phyloP scores from a whole-genome alignment of 2,329 filamentous ascomycete species.

The Paraconiothyrium brasiliense region DNA sequence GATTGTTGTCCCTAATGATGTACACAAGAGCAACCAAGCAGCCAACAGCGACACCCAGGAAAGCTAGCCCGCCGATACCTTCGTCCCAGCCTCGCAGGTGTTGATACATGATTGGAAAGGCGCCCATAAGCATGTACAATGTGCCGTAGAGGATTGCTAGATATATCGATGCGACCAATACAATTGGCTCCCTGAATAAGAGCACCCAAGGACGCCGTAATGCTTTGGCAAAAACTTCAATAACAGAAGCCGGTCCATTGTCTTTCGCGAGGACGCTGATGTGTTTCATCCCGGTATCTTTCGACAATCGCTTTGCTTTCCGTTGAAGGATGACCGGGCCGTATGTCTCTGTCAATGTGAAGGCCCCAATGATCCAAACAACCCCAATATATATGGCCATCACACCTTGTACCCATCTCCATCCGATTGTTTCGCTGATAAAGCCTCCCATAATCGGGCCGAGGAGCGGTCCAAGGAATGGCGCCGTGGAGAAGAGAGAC shows the following conservation, averaged over 20 bases:
- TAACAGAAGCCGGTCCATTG: conserved; percentile 36
- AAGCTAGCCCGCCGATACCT: conserved; percentile 68
- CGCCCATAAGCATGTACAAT: conserved; percentile 53
- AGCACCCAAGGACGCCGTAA: conserved; percentile 58
- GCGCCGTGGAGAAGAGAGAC: conserved; percentile 54
- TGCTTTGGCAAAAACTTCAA: not conserved
- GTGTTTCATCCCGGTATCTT: conserved; percentile 63
- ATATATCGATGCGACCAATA: conserved; percentile 24
- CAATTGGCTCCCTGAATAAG: conserved; percentile 66
- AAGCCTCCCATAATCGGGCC: conserved; percentile 54
- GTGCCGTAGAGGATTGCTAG: conserved; percentile 29
- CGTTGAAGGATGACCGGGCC: conserved; percentile 68
- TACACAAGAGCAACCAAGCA: conserved; percentile 50
- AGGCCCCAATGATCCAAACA: conserved; percentile 61
- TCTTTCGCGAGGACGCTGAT: conserved; percentile 53
- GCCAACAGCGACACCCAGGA: conserved; percentile 67
- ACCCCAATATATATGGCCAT: conserved; percentile 62
- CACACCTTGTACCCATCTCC: conserved; percentile 54
- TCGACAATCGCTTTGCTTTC: conserved; percentile 68
- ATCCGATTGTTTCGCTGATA: conserved; percentile 28
- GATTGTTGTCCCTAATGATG: conserved; percentile 27
- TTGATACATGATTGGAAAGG: conserved; percentile 66
- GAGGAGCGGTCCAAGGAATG: conserved; percentile 58
- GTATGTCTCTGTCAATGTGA: conserved; percentile 72
- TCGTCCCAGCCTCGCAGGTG: conserved; percentile 62